phyloP scores from a whole-genome alignment of 352 stramenopile species.

The Globisporangium echinulatum region DNA sequence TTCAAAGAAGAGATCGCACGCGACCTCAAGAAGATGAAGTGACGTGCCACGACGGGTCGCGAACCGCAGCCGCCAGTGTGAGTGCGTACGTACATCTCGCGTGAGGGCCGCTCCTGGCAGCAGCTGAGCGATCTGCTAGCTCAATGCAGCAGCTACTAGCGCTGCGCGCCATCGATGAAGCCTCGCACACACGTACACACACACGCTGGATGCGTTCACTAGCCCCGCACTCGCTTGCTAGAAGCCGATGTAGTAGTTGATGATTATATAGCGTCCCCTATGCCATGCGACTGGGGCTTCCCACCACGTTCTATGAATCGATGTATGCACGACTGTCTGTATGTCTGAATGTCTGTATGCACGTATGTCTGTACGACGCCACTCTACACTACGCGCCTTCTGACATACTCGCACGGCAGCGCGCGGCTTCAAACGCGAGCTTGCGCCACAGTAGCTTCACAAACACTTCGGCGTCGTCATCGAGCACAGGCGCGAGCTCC shows the following conservation, averaged over 20 bases:
- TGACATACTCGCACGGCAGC: neutral
- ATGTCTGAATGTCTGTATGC: neutral
- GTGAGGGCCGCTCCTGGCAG: neutral
- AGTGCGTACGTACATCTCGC: neutral
- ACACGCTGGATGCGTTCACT: too few relatives aligned
- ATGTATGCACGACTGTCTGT: neutral
- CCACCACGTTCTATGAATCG: too few relatives aligned
- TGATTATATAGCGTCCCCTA: neutral
- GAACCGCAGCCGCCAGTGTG: neutral
- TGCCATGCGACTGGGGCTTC: neutral
- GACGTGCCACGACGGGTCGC: neutral
- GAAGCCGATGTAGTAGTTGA: neutral
- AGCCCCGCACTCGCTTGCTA: neutral
- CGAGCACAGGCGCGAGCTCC: constrained; percentile 33
- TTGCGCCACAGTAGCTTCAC: constrained; percentile 50
- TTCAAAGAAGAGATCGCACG: constrained; percentile 69
- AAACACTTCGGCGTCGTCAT: constrained; percentile 46
- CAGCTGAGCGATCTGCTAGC: neutral
- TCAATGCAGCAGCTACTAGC: neutral
- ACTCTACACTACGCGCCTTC: too few relatives aligned
- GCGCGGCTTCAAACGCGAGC: constrained; percentile 40
- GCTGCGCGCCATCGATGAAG: too few relatives aligned
- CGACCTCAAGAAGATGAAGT: constrained; percentile 77
- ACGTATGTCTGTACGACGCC: too few relatives aligned
- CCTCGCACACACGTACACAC: too few relatives aligned